These are phyloP conservation scores for Arabidopsis suecica DNA, from an alignment of 345 rosid species.

Conservation along the genomic window DNA sequence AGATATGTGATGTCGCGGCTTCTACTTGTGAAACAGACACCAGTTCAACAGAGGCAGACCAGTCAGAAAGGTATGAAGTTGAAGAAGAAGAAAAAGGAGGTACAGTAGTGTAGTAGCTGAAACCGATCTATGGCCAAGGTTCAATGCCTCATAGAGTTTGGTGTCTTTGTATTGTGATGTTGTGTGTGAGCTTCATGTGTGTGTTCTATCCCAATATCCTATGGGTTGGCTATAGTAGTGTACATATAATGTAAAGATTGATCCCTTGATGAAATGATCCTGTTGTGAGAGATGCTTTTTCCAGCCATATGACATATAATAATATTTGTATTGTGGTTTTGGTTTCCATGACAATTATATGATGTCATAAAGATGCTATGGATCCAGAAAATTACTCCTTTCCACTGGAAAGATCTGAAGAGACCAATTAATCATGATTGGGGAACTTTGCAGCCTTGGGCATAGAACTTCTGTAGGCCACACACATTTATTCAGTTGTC, in stretches of 20 bases:
- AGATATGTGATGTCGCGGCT: slow-evolving; percentile 81
- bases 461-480: not conserved
- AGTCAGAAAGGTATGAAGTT: slow-evolving; percentile 49
- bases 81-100: slow-evolving; percentile 54
- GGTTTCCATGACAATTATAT: not conserved
- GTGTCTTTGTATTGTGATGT: slow-evolving; percentile 30
- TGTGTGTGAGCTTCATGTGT: slow-evolving; percentile 36
- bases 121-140: slow-evolving; percentile 18
- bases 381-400: not conserved
- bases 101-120: slow-evolving; percentile 22
- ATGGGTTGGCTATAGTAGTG: slow-evolving; percentile 18
- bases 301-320: not conserved
- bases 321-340: not conserved
- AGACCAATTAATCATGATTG: not conserved
- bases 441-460: not conserved
- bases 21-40: slow-evolving; percentile 59
- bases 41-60: slow-evolving; percentile 40
- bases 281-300: slow-evolving; percentile 16
- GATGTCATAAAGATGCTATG: not conserved
- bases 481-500: not conserved
- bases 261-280: slow-evolving; percentile 24
- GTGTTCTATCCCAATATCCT: slow-evolving; percentile 20
- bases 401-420: not conserved
- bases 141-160: slow-evolving; percentile 27
- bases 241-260: slow-evolving; percentile 31